These are phyloP conservation scores for Cornus florida DNA, from an alignment of 148 eudicot species.

Conservation along the genomic window DNA sequence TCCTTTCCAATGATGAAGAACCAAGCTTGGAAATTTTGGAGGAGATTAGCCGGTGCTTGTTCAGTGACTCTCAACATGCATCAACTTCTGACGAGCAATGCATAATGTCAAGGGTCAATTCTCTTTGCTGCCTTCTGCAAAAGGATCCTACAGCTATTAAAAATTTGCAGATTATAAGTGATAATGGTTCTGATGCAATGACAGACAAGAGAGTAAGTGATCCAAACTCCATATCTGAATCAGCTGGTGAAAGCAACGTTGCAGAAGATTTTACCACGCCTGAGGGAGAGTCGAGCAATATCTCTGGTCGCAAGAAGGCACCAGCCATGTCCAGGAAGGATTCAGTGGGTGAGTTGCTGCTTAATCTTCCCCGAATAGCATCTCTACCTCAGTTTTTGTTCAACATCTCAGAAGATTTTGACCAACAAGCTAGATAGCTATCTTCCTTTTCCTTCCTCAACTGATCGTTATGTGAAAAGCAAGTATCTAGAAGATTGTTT, in stretches of 20 bases:
- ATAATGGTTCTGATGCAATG: slow-evolving; percentile 13
- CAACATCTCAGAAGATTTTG: slow-evolving; percentile 52
- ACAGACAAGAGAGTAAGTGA: slow-evolving; percentile 19
- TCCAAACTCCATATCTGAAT: neutral
- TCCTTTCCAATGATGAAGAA: slow-evolving; percentile 40
- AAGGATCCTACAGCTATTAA: slow-evolving; percentile 45
- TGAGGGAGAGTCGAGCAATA: slow-evolving; percentile 19
- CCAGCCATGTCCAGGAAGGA: slow-evolving; percentile 70
- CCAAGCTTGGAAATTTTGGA: slow-evolving; percentile 57
- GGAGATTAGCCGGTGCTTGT: slow-evolving; percentile 66
- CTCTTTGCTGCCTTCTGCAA: slow-evolving; percentile 92
- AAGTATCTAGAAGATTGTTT: neutral
- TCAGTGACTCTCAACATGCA: slow-evolving; percentile 53
- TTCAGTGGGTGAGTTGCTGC: slow-evolving; percentile 80
- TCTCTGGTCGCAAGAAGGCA: slow-evolving; percentile 23
- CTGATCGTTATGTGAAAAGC: neutral
- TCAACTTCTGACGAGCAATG: slow-evolving; percentile 64
- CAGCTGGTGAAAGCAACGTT: slow-evolving; percentile 11
- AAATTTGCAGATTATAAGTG: slow-evolving; percentile 22
- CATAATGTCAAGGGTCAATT: slow-evolving; percentile 77
- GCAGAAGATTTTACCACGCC: neutral
- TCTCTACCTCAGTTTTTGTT: slow-evolving; percentile 78
- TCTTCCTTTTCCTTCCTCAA: neutral
- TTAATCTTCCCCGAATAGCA: slow-evolving; percentile 84
- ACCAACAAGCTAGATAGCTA: slow-evolving; percentile 25